Percentiles rank a stretch among this genome's conserved stretches.
These are phyloP conservation scores for Lentinula boryana DNA, from an alignment of 768 basidiomycete species.

Conservation along the genomic window DNA sequence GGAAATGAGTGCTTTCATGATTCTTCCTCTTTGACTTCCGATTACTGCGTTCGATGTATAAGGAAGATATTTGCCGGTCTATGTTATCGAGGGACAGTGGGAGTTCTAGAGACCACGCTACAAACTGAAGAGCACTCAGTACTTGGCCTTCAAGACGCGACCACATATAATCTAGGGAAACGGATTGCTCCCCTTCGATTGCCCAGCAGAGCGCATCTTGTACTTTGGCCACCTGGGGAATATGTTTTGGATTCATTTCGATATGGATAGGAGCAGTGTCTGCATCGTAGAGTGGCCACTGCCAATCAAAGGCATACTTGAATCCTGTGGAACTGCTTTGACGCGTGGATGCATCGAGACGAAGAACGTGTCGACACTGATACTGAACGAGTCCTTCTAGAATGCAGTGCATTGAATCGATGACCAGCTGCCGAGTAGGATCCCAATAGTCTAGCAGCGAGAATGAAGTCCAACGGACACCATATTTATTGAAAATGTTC, in stretches of 20 bases:
- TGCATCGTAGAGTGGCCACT: background rate
- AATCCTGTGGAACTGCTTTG: background rate
- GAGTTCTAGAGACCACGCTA: background rate
- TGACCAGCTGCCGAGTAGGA: slow-evolving; percentile 16
- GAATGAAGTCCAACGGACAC: slow-evolving; percentile 23
- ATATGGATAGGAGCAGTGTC: background rate
- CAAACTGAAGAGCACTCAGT: background rate
- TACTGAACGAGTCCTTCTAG: slow-evolving; percentile 26
- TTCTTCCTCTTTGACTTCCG: background rate
- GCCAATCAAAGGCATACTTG: slow-evolving; percentile 2
- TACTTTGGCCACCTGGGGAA: background rate
- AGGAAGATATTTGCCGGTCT: background rate
- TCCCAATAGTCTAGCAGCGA: slow-evolving; percentile 7
- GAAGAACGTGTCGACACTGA: slow-evolving; percentile 19
- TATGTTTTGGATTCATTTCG: background rate
- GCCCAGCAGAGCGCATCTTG: background rate
- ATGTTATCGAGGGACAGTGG: background rate
- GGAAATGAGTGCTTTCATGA: background rate
- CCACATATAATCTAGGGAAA: background rate
- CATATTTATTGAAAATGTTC: slow-evolving; percentile 13
- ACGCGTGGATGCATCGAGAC: background rate
- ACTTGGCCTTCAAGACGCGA: background rate
- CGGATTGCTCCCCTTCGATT: background rate
- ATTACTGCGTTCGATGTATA: background rate
- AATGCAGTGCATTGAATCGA: slow-evolving; percentile 37